These are phyloP conservation scores for Forsythia viridissima DNA, from an alignment of 257 asterid genomes.

Conservation along the genomic window DNA sequence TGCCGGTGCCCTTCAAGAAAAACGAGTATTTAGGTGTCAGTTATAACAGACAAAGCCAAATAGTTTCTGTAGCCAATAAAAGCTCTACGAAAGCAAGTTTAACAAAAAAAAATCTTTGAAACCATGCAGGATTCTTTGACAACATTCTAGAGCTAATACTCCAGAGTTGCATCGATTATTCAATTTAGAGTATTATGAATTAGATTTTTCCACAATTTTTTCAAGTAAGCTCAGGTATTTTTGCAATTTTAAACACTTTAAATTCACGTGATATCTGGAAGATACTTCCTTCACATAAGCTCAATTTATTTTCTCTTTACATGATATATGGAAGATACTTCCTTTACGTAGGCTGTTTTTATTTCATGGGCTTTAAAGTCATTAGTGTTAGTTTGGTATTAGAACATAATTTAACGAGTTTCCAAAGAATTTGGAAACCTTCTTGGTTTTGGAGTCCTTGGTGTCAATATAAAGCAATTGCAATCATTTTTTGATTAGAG, in stretches of 20 bases:
- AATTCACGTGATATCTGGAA: background rate
- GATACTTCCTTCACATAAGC: background rate
- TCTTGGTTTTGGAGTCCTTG: no score
- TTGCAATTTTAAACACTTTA: background rate
- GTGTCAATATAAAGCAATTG: no score
- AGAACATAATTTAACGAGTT: background rate
- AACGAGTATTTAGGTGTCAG: constrained; percentile 17
- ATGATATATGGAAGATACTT: background rate
- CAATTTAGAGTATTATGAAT: background rate
- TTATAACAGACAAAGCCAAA: constrained; percentile 1
- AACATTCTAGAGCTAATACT: background rate
- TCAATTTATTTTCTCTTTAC: no score
- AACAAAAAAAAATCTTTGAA: background rate
- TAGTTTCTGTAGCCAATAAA: background rate
- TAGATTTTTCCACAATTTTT: background rate
- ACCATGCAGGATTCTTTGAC: background rate
- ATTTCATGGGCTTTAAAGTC: background rate
- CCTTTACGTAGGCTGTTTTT: background rate
- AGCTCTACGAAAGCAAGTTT: background rate
- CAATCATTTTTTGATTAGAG: no score
- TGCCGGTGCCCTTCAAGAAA: constrained; percentile 68
- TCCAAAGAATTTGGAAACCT: no score
- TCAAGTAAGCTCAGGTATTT: background rate
- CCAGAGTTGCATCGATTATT: background rate
- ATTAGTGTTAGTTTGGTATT: background rate